phyloP scores from a whole-genome alignment of 2,329 filamentous ascomycete species.

The Sarocladium oryzae region DNA sequence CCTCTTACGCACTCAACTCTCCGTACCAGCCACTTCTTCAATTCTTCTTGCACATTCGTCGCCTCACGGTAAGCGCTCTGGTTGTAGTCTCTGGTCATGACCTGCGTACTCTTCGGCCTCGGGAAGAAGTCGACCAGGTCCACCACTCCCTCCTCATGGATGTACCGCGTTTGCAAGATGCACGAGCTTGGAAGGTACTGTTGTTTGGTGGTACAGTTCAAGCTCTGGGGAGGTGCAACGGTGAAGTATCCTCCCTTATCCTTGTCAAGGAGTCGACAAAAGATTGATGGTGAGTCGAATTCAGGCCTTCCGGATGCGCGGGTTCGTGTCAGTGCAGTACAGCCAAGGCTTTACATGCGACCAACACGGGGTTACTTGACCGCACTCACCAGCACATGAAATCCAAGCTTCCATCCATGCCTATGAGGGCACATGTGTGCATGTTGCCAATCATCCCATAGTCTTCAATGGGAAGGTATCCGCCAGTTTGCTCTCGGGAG shows the following conservation, averaged over 20 bases:
- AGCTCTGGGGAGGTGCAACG: conserved; percentile 48
- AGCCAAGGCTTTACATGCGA: too few relatives aligned
- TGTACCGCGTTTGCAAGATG: conserved; percentile 71
- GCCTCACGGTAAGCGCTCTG: conserved; percentile 49
- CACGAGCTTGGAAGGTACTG: conserved; percentile 71
- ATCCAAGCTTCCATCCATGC: conserved; percentile 67
- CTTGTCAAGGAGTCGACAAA: conserved; percentile 68
- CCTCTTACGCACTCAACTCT: conserved; percentile 69
- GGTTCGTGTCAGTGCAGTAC: neutral
- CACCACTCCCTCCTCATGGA: conserved; percentile 67
- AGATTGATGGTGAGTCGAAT: conserved; percentile 71
- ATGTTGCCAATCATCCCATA: conserved; percentile 79
- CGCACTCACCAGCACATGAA: conserved; percentile 69
- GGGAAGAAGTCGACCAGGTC: conserved; percentile 73
- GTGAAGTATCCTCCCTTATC: conserved; percentile 68
- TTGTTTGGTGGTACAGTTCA: conserved; percentile 64
- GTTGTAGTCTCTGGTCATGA: conserved; percentile 38
- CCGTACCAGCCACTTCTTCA: conserved; percentile 66
- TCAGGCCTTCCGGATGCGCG: conserved; percentile 49
- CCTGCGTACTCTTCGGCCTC: conserved; percentile 53
- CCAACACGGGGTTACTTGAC: too few relatives aligned
- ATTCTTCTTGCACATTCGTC: conserved; percentile 48
- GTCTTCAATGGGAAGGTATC: conserved; percentile 62
- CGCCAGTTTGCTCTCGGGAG: conserved; percentile 30
- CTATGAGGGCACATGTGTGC: conserved; percentile 70